Base-by-base conservation (phyloP, 805 yeast genomes). In the Saccharomyces kudriavzevii region DNA sequence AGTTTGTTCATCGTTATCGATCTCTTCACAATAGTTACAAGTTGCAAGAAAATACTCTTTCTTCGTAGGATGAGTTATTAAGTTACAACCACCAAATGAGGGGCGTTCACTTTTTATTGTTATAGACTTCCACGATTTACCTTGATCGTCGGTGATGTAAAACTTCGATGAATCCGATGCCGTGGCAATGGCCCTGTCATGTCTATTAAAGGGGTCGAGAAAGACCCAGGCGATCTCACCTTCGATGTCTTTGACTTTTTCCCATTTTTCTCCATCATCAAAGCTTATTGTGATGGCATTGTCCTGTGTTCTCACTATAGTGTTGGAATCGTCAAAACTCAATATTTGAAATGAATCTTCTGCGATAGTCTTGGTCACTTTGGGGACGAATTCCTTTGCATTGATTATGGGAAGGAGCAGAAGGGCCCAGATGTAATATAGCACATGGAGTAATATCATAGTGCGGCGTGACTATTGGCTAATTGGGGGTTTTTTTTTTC, bases 231-330 rank as follows among this genome's bases (percentile, higher is more conserved):
- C 20, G 8, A 58, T 48, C 0, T 49, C 29, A 1, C 51, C 56
- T 2, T 55, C 31, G 11, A 58, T 43, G 2, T 47, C 58, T 5
- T 53, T 31, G 8, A 62, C 51, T 1, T 10, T 8, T 25, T 57
- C 49, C 84, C 85, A 84, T 0, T 67, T 60, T 10, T 54, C 68
- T 8, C 89, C 89, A 60, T 80, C 76, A 61, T 83, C 77, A 11
- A 59, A 64, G 2, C 85, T 77, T 8, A 73, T 60, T 9, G 60
- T 65, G 1, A 80, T 52, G 2, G 51, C 55, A 0, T 53, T 46
- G 0, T 69, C 60, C 5, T 64, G 62, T 26, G 71, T 54, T 5
- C 60, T 60, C 28, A 83, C 50, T 3, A 80, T 54, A n/a, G 71
- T 72, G 0, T 77, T 60, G 0, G 85, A 77, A 60, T 83, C 87